phyloP scores from a whole-genome alignment of 2,329 filamentous ascomycete genomes.

The Westerdykella aurantiaca region DNA sequence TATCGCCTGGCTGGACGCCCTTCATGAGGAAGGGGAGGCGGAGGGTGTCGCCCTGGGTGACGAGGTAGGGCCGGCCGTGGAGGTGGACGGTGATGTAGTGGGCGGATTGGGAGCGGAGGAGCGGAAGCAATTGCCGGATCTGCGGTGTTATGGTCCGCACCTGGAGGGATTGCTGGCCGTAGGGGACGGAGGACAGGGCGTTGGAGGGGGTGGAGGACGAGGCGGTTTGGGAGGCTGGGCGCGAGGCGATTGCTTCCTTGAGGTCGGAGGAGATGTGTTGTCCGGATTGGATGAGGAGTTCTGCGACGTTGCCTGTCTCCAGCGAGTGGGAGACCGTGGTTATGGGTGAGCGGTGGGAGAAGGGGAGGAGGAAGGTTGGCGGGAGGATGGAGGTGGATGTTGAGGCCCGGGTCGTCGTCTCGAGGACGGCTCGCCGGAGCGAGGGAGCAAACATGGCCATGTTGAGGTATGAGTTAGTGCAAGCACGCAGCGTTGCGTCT shows the following conservation, averaged over 20 bases:
- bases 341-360: constrained; percentile 39
- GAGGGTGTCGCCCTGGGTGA: constrained; percentile 53
- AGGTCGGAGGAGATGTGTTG: constrained; percentile 25
- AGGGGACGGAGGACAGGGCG: constrained; percentile 11
- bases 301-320: constrained; percentile 33
- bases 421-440: constrained; percentile 58
- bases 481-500: background rate
- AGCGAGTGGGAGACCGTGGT: constrained; percentile 39
- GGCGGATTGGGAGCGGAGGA: constrained; percentile 64
- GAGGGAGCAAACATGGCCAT: constrained; percentile 45
- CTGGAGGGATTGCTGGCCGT: constrained; percentile 30
- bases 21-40: constrained; percentile 49
- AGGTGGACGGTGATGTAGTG: constrained; percentile 79
- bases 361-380: constrained; percentile 49
- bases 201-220: constrained; percentile 11
- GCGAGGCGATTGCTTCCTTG: constrained; percentile 15
- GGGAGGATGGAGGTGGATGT: constrained; percentile 36
- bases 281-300: constrained; percentile 47
- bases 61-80: constrained; percentile 72
- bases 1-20: constrained; percentile 62
- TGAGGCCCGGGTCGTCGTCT: constrained; percentile 43
- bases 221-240: constrained; percentile 11
- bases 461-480: background rate
- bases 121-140: constrained; percentile 59
- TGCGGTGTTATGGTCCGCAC: constrained; percentile 47